A percentile compares a stretch with the other conserved stretches of the same genome.
phyloP scores from a whole-genome alignment of 2,329 filamentous ascomycete species.

The Aspergillus fumigatus region DNA sequence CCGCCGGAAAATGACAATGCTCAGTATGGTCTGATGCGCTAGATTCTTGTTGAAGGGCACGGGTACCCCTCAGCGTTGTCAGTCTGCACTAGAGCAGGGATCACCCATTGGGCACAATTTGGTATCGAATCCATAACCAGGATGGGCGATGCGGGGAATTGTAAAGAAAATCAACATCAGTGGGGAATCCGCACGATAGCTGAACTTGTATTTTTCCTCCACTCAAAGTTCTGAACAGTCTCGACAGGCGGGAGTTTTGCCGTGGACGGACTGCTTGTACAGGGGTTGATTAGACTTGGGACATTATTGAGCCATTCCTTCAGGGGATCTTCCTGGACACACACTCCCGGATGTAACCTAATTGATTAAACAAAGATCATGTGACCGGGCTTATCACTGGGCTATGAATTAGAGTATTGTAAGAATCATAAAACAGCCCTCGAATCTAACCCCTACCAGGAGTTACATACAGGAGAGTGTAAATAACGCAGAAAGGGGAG shows the following conservation, averaged over 20 bases:
- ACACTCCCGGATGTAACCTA: no score
- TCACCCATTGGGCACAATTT: neutral
- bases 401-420: no score
- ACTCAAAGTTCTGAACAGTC: neutral
- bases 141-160: neutral
- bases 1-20: neutral
- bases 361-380: no score
- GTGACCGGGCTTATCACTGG: no score
- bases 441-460: no score
- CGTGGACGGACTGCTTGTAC: neutral
- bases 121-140: neutral
- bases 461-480: no score
- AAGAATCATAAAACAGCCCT: no score
- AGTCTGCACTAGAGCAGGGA: neutral
- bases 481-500: no score
- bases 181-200: neutral
- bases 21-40: neutral
- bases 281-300: neutral
- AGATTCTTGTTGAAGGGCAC: neutral
- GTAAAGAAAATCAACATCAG: neutral
- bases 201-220: conserved; percentile 6
- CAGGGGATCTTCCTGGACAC: no score
- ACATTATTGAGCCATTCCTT: no score
- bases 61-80: neutral
- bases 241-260: conserved; percentile 1